phyloP scores from a whole-genome alignment of 306 rosid species.

The Medicago truncatula region DNA sequence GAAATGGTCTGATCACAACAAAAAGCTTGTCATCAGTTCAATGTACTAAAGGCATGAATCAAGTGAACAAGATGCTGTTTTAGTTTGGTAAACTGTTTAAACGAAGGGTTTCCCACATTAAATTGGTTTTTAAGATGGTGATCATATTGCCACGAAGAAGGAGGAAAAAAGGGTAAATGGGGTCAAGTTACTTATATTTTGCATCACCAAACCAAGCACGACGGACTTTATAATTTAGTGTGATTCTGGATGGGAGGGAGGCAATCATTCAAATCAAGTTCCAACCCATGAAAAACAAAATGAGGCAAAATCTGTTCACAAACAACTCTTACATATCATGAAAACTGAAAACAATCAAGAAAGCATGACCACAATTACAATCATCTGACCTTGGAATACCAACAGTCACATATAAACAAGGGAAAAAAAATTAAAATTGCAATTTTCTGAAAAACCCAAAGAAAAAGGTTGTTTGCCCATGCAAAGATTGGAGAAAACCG shows the following conservation, averaged over 20 bases:
- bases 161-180: too few relatives aligned
- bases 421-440: not conserved
- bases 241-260: not conserved
- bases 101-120: too few relatives aligned
- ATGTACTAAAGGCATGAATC: not conserved
- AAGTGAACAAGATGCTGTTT: not conserved
- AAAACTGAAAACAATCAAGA: not conserved
- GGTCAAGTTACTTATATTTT: not conserved
- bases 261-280: too few relatives aligned
- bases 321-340: not conserved
- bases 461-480: not conserved
- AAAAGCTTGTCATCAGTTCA: not conserved
- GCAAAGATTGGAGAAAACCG: not conserved
- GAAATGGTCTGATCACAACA: slow-evolving; percentile 49
- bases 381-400: slow-evolving; percentile 14
- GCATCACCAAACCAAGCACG: too few relatives aligned
- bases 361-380: not conserved
- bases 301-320: not conserved
- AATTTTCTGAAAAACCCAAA: not conserved
- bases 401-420: slow-evolving; percentile 3
- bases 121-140: too few relatives aligned
- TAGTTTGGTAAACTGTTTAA: not conserved
- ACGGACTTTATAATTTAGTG: too few relatives aligned
- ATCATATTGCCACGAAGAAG: too few relatives aligned
- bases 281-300: too few relatives aligned